Evolutionary conservation across 108 stramenopile genomes (phyloP), one percentile per base, ranked within the genome.

Genomic region (Mediolabrus comicus): DNA sequence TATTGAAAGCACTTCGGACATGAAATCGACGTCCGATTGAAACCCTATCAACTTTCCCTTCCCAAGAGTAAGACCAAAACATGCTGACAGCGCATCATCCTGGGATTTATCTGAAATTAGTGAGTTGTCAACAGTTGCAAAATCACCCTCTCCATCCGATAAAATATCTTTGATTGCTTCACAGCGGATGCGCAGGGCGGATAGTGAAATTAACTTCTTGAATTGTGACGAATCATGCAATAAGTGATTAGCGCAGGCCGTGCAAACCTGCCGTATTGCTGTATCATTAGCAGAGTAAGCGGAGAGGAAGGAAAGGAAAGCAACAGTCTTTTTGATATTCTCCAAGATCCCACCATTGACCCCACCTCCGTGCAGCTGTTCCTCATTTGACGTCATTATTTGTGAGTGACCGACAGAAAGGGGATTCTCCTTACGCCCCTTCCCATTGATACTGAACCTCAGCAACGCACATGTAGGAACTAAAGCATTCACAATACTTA

Each of bases 401-500:
- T n/a, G 59, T 12, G 59, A 33, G 14, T 39, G 12, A 11, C 33
- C 35, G 10, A 32, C 9, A 7, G 60, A 60, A 46, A 69, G 33
- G 26, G 86, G 86, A 72, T 92, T 87, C 4, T 77, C 79, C n/a
- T 71, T 77, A 19, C 87, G 55, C 26, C 89, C 91, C 62, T 62
- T 75, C 0, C 54, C 77, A 57, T 62, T 69, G 24, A 86, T 33
- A 6, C 70, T 73, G 38, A 85, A 77, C 2, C 92, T 86, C 10
- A 93, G 74, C 39, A 93, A 62, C 13, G 92, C 92, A 19, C 80
- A 53, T 33, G 77, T 79, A 24, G 92, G 89, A 24, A 90, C 73
- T 62, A 93, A 49, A 32, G 84, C 67, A 75, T 61, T 80, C n/a
- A 84, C 52, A 57, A 85, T 71, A 51, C 74, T 75, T 35, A 59